Base-by-base conservation (phyloP, 192 early-diverging fungal species). In the Paraglomus occultum region DNA sequence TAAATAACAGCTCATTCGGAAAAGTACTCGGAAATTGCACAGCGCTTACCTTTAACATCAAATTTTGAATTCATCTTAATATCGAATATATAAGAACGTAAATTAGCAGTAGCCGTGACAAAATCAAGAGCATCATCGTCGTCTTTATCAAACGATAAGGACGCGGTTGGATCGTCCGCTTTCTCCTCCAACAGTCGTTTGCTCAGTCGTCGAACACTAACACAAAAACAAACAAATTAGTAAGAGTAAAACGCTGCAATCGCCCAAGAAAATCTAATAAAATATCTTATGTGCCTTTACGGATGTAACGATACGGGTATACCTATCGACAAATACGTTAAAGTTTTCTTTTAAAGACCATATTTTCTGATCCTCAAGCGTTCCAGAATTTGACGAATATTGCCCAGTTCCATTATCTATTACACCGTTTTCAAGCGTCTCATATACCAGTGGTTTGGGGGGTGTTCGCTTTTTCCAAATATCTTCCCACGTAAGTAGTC, bases 131-230 rank as follows among this genome's bases (percentile, higher is more conserved):
- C 81, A 23, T 89, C 89, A 18, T 87, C 77, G 71, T 99, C 96
- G 78, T 99, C 97, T 78, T 99, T 99, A 75, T 99, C 97, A 81
- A 99, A 99, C 0, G 76, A 46, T 53, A 96, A 62, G 2, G 71
- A 69, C 38, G 77, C 78, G 23, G 87, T 76, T 0, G 87, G 71
- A 46, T 91, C 84, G 6, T 53, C 72, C 38, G 60, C 44, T 54
- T 82, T 71, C 50, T 77, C 76, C 0, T 79, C 63, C 9, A 79
- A 22, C 14, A 90, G 72, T 43, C 82, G 73, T n/a, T 69, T 39
- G 2, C 82, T 80, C 44, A 95, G 76, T 45, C 74, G 54, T 7
- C 76, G 43, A 31, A 88, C 51, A 77, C 91, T 90, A 47, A 0
- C 48, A 39, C 12, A n/a, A 23, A 48, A n/a, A n/a, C n/a, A n/a